A percentile compares a stretch with the other conserved stretches of the same genome.
These are phyloP conservation scores for Rhinocladiella similis DNA, from an alignment of 2,329 filamentous ascomycete species.

Conservation along the genomic window DNA sequence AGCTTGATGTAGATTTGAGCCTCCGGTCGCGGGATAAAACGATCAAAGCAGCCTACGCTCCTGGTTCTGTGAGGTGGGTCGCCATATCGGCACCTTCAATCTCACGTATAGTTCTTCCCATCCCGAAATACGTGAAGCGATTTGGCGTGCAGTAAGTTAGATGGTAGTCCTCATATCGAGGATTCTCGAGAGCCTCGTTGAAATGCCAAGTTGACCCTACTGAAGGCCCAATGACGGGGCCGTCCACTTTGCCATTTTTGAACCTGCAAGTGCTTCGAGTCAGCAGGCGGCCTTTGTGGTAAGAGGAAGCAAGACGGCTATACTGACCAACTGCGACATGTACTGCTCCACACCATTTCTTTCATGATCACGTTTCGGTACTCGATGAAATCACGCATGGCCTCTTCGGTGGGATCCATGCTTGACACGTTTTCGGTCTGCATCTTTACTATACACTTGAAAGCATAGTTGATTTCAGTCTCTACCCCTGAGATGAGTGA, in stretches of 20 bases:
- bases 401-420: slow-evolving; percentile 35
- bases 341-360: slow-evolving; percentile 47
- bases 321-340: slow-evolving; percentile 11
- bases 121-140: slow-evolving; percentile 1
- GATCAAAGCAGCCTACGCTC: neutral
- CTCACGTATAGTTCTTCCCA: slow-evolving; percentile 4
- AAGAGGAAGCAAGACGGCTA: neutral
- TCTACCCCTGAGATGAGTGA: slow-evolving; percentile 29
- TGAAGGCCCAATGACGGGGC: slow-evolving; percentile 17
- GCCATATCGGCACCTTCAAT: slow-evolving; percentile 7
- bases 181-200: slow-evolving; percentile 35
- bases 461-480: slow-evolving; percentile 31
- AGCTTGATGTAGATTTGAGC: neutral
- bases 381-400: slow-evolving; percentile 36
- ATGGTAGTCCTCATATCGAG: slow-evolving; percentile 39
- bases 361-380: slow-evolving; percentile 48
- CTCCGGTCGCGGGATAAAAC: neutral
- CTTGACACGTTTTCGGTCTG: slow-evolving; percentile 44
- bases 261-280: slow-evolving; percentile 11
- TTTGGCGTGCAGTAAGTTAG: neutral
- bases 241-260: slow-evolving; percentile 19
- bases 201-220: slow-evolving; percentile 34
- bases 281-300: neutral
- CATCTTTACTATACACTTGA: slow-evolving; percentile 35
- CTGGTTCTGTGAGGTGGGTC: slow-evolving; percentile 3